Base-by-base conservation (phyloP, 129 eudicot genomes). In the Escallonia rubra region DNA sequence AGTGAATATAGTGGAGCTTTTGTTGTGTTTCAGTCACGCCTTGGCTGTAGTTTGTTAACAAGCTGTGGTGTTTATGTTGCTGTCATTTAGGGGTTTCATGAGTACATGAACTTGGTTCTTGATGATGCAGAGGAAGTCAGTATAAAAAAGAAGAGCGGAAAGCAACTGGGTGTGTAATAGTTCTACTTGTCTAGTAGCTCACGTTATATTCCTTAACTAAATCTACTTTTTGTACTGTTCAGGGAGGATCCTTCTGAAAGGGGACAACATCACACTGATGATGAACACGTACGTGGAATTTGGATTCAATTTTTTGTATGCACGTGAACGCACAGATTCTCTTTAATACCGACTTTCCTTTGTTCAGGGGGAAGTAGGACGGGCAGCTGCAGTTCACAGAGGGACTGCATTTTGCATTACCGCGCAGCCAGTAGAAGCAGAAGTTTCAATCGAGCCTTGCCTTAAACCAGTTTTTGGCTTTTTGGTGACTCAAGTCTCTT, bases 121-220 rank as follows among this genome's bases (percentile, higher is more conserved):
- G 95, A 87, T 47, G 95, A 87, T 48, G 95, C 95, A 2, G 90
- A 87, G 76, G 95, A 87, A 77, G 85, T 81, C 38, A 75, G 79
- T 61, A 66, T 87, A 3, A 87, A 87, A 81, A 87, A 83, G 87
- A 87, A 87, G 63, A 87, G 77, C 75, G 81, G 85, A 72, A 87
- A 87, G 71, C 43, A 83, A 57, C 80, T 87, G 57, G 94, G 93
- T 85, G 43, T 3, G 79, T 72, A 7, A 41, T 4, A 2, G 4
- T 52, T 52, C 12, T 5, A 13, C 1, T 65, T 8, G 9, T 62
- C 38, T 57, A 4, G 15, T 2, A 7, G 8, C 5, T 16, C 42
- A 7, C 13, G 38, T 50, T 12, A 0, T 5, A 43, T 34, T 57
- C 8, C 38, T 15, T 41, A 2, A 16, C 1, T 16, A 6, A 54